Percentiles rank a stretch among this genome's conserved stretches.
Evolutionary conservation across 768 basidiomycete genomes (phyloP).

Genomic region (Leccinellum luteum): DNA sequence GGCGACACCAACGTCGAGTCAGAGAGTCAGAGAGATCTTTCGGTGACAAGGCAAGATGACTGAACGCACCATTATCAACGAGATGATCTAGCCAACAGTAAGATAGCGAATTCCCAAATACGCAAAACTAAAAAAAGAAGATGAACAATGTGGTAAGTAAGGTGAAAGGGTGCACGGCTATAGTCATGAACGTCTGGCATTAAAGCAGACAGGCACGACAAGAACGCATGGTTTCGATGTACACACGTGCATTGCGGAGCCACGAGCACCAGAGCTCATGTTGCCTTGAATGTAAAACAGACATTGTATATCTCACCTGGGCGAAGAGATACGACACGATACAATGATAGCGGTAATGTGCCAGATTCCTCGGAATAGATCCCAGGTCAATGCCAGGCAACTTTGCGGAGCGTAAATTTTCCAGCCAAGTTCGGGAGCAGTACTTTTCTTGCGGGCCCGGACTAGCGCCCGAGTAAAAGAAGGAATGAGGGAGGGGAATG

Average conservation of each 20-base stretch:
- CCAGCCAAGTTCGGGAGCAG: background rate
- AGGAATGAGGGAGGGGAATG: background rate
- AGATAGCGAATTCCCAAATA: background rate
- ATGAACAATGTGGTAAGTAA: conserved; percentile 5
- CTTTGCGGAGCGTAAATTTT: background rate
- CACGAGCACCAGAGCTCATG: background rate
- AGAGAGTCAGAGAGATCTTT: background rate
- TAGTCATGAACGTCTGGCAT: background rate
- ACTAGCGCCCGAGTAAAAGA: background rate
- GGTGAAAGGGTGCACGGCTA: background rate
- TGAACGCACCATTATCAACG: conserved; percentile 5
- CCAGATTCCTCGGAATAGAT: background rate
- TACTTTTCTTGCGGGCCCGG: background rate
- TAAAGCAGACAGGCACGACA: too few relatives aligned
- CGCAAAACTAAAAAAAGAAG: background rate
- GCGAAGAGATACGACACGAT: background rate
- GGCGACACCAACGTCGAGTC: background rate
- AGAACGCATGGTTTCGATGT: background rate
- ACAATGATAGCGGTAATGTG: background rate
- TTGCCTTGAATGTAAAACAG: background rate
- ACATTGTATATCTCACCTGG: conserved; percentile 11
- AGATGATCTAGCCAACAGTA: background rate
- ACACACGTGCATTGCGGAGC: background rate
- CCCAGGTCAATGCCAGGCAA: conserved; percentile 1
- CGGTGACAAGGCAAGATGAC: background rate